Percentiles rank a stretch among this genome's conserved stretches.
Evolutionary conservation across 768 basidiomycete genomes (phyloP).

Genomic region (Strobilomyces dryophilus): DNA sequence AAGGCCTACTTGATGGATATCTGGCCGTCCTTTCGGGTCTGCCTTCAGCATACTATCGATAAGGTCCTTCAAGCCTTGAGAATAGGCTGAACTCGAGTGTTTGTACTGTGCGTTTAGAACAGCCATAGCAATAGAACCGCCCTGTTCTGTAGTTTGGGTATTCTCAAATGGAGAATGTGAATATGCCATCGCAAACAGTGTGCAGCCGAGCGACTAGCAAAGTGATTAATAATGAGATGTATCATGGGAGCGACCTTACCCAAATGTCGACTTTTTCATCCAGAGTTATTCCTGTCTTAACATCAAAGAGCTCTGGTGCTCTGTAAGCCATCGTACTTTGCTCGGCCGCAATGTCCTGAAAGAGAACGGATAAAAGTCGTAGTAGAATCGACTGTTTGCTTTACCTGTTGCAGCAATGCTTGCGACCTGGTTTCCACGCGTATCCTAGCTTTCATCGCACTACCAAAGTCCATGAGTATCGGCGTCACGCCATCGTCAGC

Average conservation of each 20-base stretch:
- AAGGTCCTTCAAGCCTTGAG: constrained; percentile 74
- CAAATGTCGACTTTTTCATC: constrained; percentile 98
- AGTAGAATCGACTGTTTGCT: constrained; percentile 6
- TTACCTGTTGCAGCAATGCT: constrained; percentile 84
- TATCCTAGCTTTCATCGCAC: constrained; percentile 81
- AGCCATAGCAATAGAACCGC: constrained; percentile 97
- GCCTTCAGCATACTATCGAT: constrained; percentile 84
- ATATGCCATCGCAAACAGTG: constrained; percentile 91
- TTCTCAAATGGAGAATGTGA: constrained; percentile 97
- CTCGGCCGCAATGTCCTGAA: constrained; percentile 89
- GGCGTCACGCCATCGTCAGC: constrained; percentile 81
- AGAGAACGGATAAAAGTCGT: neutral
- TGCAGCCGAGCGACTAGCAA: constrained; percentile 89
- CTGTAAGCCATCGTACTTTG: constrained; percentile 99
- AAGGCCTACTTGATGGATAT: constrained; percentile 70
- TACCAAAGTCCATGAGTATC: constrained; percentile 98
- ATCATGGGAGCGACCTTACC: constrained; percentile 45
- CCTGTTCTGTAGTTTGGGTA: constrained; percentile 86
- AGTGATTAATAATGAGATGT: constrained; percentile 4
- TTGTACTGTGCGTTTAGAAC: constrained; percentile 91
- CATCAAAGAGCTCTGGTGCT: constrained; percentile 96
- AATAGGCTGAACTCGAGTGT: constrained; percentile 84
- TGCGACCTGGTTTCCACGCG: constrained; percentile 77
- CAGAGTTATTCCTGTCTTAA: constrained; percentile 80
- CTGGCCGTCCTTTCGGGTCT: constrained; percentile 77